These are phyloP conservation scores for Ensete ventricosum DNA, from an alignment of 176 grass and related monocot species.

Conservation along the genomic window DNA sequence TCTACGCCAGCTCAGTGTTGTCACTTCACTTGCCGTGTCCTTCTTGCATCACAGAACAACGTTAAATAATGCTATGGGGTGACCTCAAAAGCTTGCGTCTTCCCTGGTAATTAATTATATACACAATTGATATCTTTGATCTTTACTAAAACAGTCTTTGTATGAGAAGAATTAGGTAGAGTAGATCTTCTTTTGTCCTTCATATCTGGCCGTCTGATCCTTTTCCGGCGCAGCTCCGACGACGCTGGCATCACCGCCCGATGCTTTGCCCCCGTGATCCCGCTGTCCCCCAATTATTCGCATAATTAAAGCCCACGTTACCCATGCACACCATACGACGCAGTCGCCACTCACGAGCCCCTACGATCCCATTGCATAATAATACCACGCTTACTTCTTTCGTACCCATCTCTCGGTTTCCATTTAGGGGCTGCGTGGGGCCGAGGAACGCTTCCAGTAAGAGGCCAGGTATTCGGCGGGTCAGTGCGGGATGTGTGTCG, in stretches of 20 bases:
- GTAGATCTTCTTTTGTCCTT: background rate
- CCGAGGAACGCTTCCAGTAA: background rate
- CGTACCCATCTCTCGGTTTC: background rate
- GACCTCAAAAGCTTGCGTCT: too few relatives aligned
- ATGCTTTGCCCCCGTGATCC: background rate
- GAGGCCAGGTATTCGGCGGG: background rate
- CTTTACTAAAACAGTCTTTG: too few relatives aligned
- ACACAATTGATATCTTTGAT: too few relatives aligned
- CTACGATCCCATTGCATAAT: background rate
- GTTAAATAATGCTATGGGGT: too few relatives aligned
- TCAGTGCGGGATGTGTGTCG: fast-evolving
- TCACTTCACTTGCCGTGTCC: too few relatives aligned
- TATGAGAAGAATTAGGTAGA: too few relatives aligned
- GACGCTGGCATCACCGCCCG: background rate
- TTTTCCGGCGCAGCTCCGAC: background rate
- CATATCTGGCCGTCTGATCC: background rate
- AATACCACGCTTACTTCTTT: background rate
- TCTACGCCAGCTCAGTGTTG: too few relatives aligned
- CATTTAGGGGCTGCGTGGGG: background rate
- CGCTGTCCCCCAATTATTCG: background rate
- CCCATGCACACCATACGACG: background rate
- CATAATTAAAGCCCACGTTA: background rate
- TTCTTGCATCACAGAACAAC: too few relatives aligned
- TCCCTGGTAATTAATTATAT: too few relatives aligned
- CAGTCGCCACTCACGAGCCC: background rate